phyloP scores from a whole-genome alignment of 805 yeast genomes.

The Ogataea pilisensis region DNA sequence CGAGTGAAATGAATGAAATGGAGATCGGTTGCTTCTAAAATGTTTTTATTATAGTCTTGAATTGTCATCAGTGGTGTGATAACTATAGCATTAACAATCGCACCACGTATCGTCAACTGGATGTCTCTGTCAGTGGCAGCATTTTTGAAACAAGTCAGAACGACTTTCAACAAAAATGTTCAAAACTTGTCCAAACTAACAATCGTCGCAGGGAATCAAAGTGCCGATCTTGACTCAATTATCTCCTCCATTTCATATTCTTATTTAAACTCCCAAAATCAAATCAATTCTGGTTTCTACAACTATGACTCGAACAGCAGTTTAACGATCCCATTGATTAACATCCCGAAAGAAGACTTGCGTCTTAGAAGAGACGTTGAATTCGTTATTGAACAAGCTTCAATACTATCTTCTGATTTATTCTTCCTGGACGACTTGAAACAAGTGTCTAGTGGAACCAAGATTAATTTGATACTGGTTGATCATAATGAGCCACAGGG shows the following conservation, averaged over 20 bases:
- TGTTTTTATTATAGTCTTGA: no score
- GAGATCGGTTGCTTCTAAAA: no score
- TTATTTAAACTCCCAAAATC: slow-evolving; percentile 39
- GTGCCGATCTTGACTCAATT: slow-evolving; percentile 88
- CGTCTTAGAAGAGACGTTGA: slow-evolving; percentile 67
- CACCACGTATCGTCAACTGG: no score
- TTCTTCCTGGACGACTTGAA: slow-evolving; percentile 66
- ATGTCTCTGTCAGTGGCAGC: slow-evolving; percentile 1
- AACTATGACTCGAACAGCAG: slow-evolving; percentile 28
- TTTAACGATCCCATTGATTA: slow-evolving; percentile 62
- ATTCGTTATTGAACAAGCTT: slow-evolving; percentile 43
- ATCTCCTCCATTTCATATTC: slow-evolving; percentile 72
- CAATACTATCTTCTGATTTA: slow-evolving; percentile 46
- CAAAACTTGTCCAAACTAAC: slow-evolving; percentile 8
- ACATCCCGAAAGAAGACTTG: slow-evolving; percentile 66
- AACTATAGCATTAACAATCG: no score
- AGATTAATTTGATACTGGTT: slow-evolving; percentile 55
- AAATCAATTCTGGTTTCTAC: neutral
- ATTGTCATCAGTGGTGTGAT: no score
- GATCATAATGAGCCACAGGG: slow-evolving; percentile 78
- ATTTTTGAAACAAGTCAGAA: slow-evolving; percentile 5
- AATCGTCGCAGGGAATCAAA: slow-evolving; percentile 76
- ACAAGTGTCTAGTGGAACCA: slow-evolving; percentile 5
- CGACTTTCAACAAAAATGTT: slow-evolving; percentile 1
- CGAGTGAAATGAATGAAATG: no score